phyloP scores from a whole-genome alignment of 176 grass and related monocot genomes.

The Avena atlantica region DNA sequence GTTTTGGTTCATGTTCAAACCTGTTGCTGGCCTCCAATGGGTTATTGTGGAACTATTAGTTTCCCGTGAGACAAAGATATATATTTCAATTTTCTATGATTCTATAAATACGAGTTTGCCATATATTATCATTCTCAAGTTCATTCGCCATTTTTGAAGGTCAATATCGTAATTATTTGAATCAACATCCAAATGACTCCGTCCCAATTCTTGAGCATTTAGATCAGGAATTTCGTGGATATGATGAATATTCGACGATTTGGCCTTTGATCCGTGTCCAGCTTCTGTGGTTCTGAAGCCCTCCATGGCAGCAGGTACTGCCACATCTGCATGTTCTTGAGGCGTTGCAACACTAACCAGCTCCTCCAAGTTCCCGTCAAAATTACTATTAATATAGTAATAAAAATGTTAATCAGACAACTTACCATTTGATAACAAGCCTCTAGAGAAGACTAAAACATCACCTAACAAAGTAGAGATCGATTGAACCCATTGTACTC shows the following conservation, averaged over 20 bases:
- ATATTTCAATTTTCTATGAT: too few relatives aligned
- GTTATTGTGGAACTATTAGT: too few relatives aligned
- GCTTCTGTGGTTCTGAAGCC: constrained; percentile 36
- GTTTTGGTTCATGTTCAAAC: too few relatives aligned
- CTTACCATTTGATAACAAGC: constrained; percentile 15
- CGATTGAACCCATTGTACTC: constrained; percentile 89
- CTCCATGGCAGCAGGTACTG: constrained; percentile 33
- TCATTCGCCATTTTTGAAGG: too few relatives aligned
- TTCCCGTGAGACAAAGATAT: too few relatives aligned
- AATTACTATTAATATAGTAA: constrained; percentile 60
- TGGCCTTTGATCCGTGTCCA: constrained; percentile 50
- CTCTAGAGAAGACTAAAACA: constrained; percentile 18
- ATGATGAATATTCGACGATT: constrained; percentile 36
- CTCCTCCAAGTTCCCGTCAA: constrained; percentile 80
- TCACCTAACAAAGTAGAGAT: constrained; percentile 97
- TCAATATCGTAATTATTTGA: too few relatives aligned
- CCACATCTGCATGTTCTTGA: constrained; percentile 36
- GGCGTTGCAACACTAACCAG: constrained; percentile 52
- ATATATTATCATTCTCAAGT: too few relatives aligned
- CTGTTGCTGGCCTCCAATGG: too few relatives aligned
- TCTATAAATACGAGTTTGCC: too few relatives aligned
- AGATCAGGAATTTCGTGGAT: constrained; percentile 53
- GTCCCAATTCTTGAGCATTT: constrained; percentile 65
- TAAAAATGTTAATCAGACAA: constrained; percentile 32
- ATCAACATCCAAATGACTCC: constrained; percentile 73